Conservation (phyloP, 805 yeast species). For the Kodamaea laetipori region DNA sequence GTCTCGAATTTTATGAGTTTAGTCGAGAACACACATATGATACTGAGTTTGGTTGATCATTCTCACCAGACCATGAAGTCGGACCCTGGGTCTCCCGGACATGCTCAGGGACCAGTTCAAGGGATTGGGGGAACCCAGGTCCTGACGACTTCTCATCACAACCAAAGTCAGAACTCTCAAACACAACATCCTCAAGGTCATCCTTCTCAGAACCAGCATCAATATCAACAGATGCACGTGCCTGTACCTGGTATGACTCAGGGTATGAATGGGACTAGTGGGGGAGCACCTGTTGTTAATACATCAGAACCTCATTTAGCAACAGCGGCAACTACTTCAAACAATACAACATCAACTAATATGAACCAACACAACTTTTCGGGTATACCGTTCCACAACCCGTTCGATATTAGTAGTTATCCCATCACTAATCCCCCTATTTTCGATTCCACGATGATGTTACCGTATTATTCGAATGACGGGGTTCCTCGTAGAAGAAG, state of each 20-base stretch:
- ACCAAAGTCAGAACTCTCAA: background rate
- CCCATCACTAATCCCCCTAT: constrained; percentile 52
- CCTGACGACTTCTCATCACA: background rate
- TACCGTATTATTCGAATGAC: constrained; percentile 35
- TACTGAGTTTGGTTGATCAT: too few species aligned
- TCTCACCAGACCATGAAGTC: too few species aligned
- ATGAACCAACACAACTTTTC: constrained; percentile 6
- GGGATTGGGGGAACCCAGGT: too few species aligned
- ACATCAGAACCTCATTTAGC: background rate
- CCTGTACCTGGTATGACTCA: background rate
- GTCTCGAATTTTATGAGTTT: too few species aligned
- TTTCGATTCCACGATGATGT: constrained; percentile 44
- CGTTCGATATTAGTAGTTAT: constrained; percentile 41
- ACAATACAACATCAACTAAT: background rate
- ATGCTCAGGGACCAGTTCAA: too few species aligned
- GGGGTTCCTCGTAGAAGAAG: constrained; percentile 54
- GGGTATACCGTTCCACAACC: constrained; percentile 32
- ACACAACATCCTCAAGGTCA: background rate
- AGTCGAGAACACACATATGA: too few species aligned
- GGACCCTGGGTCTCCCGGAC: too few species aligned
- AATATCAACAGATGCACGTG: background rate
- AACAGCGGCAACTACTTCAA: background rate
- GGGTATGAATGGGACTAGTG: too few species aligned
- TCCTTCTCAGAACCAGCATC: too few species aligned
- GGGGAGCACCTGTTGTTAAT: too few species aligned